Evolutionary conservation across 768 basidiomycete genomes (phyloP).

Genomic region (Tulasnella sp.): DNA sequence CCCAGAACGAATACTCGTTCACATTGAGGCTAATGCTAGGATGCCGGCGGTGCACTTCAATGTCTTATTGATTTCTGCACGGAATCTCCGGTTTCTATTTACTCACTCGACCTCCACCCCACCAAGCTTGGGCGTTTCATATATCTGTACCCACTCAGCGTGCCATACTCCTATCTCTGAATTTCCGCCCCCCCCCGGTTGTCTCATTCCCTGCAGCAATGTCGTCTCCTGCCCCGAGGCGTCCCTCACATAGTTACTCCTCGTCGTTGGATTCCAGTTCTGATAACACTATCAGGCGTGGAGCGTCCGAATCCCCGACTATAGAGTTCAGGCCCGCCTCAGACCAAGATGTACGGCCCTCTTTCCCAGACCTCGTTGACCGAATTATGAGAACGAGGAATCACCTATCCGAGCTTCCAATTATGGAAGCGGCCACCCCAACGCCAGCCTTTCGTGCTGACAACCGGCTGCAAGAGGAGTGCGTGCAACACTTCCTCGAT

Average conservation of each 20-base stretch:
- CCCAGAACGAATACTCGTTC: neutral
- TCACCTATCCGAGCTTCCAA: no score
- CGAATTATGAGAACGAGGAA: neutral
- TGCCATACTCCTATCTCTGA: neutral
- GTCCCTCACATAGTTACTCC: neutral
- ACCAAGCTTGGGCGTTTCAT: no score
- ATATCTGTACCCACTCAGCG: neutral
- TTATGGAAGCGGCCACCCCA: neutral
- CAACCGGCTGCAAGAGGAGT: constrained; percentile 68
- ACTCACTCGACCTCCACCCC: no score
- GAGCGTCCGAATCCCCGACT: neutral
- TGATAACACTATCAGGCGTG: neutral
- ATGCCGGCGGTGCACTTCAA: neutral
- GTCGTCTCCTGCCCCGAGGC: neutral
- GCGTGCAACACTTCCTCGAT: constrained; percentile 64
- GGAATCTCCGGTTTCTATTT: no score
- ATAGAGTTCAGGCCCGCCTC: neutral
- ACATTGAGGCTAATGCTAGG: neutral
- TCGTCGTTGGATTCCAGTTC: neutral
- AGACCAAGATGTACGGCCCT: neutral
- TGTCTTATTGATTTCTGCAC: no score
- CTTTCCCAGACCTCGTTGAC: neutral
- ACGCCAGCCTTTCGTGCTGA: constrained; percentile 48
- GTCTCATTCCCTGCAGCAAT: neutral
- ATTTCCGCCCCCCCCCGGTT: neutral